A percentile compares a stretch with the other conserved stretches of the same genome.
Conservation (phyloP, 2,329 filamentous ascomycete species). For the Magnaporthales sp. region DNA sequence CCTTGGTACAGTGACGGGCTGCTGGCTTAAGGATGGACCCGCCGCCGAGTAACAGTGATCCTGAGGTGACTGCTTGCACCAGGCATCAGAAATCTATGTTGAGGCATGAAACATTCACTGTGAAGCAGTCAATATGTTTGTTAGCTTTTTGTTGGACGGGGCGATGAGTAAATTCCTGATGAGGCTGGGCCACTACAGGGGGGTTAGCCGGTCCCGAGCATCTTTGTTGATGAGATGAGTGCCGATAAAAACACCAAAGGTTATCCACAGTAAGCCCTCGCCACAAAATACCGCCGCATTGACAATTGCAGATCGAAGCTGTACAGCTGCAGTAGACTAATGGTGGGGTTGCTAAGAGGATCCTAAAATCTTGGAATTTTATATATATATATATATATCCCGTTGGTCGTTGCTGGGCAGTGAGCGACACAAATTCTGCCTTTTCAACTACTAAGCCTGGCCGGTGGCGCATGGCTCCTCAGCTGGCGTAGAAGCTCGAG, state of each 20-base stretch:
- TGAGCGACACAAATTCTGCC: not conserved
- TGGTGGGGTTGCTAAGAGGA: not conserved
- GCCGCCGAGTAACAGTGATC: not conserved
- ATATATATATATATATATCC: not conserved
- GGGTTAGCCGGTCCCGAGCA: not conserved
- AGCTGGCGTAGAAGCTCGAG: not conserved
- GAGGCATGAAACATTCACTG: not conserved
- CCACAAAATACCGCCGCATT: not conserved
- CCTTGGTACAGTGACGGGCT: not conserved
- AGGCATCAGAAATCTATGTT: not conserved
- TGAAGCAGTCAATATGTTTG: not conserved
- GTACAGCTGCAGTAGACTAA: not conserved
- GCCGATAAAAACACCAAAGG: not conserved
- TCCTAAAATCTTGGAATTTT: not conserved
- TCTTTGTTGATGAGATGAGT: not conserved
- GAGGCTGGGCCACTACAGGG: not conserved
- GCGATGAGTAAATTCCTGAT: too few relatives aligned
- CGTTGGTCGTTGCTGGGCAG: not conserved
- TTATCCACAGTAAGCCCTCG: not conserved
- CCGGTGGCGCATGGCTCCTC: not conserved
- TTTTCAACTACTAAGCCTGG: not conserved
- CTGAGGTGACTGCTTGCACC: not conserved
- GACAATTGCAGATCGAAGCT: not conserved
- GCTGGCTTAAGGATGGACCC: not conserved
- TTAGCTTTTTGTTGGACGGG: not conserved